These are phyloP conservation scores for Penicillium manginii DNA, from an alignment of 495 filamentous ascomycete genomes.

Conservation along the genomic window DNA sequence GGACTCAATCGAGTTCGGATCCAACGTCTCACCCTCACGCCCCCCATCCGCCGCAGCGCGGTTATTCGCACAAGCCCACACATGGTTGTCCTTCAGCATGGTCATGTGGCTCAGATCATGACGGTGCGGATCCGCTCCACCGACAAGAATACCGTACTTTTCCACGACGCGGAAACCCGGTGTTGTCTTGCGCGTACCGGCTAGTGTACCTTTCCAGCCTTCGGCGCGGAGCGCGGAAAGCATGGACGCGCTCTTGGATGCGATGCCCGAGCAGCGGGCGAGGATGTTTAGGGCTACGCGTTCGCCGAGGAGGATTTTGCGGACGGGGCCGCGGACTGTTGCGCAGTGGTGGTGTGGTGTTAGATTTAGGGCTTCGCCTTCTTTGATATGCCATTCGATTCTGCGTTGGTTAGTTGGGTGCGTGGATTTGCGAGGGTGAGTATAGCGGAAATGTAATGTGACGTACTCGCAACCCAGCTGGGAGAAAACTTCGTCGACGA, in stretches of 20 bases:
- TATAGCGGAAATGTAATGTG: too few species aligned
- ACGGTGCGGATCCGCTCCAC: slow-evolving; percentile 87
- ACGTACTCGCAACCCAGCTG: slow-evolving; percentile 82
- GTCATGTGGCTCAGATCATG: slow-evolving; percentile 93
- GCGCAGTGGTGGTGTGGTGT: slow-evolving; percentile 64
- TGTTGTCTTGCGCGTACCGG: slow-evolving; percentile 94
- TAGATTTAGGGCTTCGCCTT: slow-evolving; percentile 69
- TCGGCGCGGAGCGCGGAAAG: slow-evolving; percentile 56
- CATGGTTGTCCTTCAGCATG: slow-evolving; percentile 99
- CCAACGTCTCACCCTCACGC: neutral
- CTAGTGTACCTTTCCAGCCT: slow-evolving; percentile 83
- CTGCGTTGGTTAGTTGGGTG: slow-evolving; percentile 30
- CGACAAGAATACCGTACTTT: slow-evolving; percentile 96
- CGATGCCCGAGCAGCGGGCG: slow-evolving; percentile 90
- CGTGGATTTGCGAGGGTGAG: too few species aligned
- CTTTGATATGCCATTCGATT: slow-evolving; percentile 82
- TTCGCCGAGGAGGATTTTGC: slow-evolving; percentile 88
- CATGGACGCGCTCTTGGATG: slow-evolving; percentile 62
- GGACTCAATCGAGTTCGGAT: slow-evolving; percentile 18
- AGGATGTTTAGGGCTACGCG: slow-evolving; percentile 91
- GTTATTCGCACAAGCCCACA: slow-evolving; percentile 75
- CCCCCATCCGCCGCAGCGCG: slow-evolving; percentile 29
- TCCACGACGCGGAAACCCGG: slow-evolving; percentile 94
- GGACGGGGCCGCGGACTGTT: slow-evolving; percentile 83
- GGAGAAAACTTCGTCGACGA: slow-evolving; percentile 91